Evolutionary conservation across 2,329 filamentous ascomycete species (phyloP).

Genomic region (Fusarium caatingaense): DNA sequence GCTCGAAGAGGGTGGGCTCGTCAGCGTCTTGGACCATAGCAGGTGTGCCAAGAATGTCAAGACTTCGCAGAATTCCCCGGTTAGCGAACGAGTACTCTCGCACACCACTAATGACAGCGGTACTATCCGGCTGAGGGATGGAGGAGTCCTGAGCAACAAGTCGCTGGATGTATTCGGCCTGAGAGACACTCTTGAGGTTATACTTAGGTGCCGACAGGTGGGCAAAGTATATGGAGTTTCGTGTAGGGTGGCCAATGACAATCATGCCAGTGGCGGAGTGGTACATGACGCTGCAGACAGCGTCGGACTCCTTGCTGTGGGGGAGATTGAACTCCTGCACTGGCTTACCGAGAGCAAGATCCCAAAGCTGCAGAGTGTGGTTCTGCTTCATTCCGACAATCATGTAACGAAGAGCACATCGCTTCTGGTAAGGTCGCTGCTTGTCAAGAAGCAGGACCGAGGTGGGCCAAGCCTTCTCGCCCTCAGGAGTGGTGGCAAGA

Average conservation of each 20-base stretch:
- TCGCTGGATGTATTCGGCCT: constrained; percentile 87
- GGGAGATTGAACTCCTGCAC: constrained; percentile 98
- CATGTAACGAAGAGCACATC: constrained; percentile 91
- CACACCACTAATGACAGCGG: constrained; percentile 96
- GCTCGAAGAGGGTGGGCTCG: constrained; percentile 85
- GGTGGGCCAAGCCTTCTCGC: constrained; percentile 96
- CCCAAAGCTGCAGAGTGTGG: constrained; percentile 98
- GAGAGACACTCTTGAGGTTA: constrained; percentile 82
- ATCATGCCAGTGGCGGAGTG: constrained; percentile 93
- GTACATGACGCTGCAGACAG: constrained; percentile 97
- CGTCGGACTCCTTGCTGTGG: constrained; percentile 94
- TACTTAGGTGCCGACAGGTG: constrained; percentile 96
- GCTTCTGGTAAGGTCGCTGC: constrained; percentile 90
- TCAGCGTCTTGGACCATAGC: constrained; percentile 71
- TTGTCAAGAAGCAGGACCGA: constrained; percentile 97
- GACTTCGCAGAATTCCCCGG: constrained; percentile 86
- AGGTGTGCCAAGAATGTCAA: constrained; percentile 85
- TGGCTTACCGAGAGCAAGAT: constrained; percentile 92
- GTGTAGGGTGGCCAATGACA: constrained; percentile 92
- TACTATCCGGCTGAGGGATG: constrained; percentile 89
- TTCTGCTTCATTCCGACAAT: constrained; percentile 99
- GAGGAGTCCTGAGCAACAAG: constrained; percentile 77
- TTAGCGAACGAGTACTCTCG: constrained; percentile 93
- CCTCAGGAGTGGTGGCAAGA: constrained; percentile 84
- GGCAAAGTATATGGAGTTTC: constrained; percentile 97